Percentiles rank a stretch among this genome's conserved stretches.
Evolutionary conservation across 257 asterid species (phyloP).

Genomic region (Echium plantagineum): DNA sequence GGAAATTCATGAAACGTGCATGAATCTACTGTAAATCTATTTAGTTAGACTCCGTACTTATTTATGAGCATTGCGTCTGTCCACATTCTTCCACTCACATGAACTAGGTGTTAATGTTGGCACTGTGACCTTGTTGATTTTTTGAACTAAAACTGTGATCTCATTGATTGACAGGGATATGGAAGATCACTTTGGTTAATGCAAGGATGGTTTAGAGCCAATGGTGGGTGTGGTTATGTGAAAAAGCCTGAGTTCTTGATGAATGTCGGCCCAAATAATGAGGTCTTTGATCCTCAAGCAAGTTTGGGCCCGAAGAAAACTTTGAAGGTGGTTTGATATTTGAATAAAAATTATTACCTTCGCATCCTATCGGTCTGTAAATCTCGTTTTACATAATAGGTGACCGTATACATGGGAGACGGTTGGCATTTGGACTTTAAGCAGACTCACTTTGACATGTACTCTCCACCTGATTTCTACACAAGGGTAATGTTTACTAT

Average conservation of each 20-base stretch:
- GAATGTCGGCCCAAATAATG: slow-evolving; percentile 28
- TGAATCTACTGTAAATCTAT: too few relatives aligned
- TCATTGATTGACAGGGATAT: slow-evolving; percentile 41
- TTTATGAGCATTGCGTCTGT: background rate
- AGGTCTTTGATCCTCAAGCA: slow-evolving; percentile 48
- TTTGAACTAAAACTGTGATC: background rate
- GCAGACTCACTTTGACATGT: slow-evolving; percentile 78
- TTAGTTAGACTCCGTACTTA: background rate
- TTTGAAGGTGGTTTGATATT: slow-evolving; percentile 34
- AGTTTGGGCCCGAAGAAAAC: slow-evolving; percentile 46
- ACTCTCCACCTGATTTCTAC: slow-evolving; percentile 90
- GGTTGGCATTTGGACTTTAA: slow-evolving; percentile 94
- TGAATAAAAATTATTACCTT: background rate
- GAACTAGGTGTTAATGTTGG: background rate
- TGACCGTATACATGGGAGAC: slow-evolving; percentile 80
- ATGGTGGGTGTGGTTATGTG: slow-evolving; percentile 80
- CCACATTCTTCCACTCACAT: too few relatives aligned
- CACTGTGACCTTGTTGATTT: background rate
- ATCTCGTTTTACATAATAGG: slow-evolving; percentile 26
- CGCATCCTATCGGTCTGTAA: slow-evolving; percentile 8
- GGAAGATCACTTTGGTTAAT: slow-evolving; percentile 80
- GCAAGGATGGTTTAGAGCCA: slow-evolving; percentile 78
- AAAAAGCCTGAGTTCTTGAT: slow-evolving; percentile 70
- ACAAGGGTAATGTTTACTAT: slow-evolving; percentile 39
- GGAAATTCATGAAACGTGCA: too few relatives aligned